These are phyloP conservation scores for Thymus mandschuricus DNA, from an alignment of 257 asterid species.

Conservation along the genomic window DNA sequence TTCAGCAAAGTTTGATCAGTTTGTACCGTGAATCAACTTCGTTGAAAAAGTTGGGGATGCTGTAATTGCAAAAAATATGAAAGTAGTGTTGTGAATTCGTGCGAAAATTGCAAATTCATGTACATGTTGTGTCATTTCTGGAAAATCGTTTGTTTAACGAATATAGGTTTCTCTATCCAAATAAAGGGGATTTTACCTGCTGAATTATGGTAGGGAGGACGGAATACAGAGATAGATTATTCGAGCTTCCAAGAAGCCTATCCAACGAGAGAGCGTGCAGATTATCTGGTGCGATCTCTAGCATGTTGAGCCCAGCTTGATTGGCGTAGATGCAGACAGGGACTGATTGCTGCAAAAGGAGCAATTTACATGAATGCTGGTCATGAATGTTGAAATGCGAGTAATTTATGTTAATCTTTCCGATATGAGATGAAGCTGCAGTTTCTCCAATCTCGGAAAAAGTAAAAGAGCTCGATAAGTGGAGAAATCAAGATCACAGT, in stretches of 20 bases:
- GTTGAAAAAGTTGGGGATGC: not conserved
- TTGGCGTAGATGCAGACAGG: conserved; percentile 41
- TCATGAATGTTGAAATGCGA: not conserved
- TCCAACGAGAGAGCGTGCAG: conserved; percentile 36
- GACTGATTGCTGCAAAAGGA: conserved; percentile 26
- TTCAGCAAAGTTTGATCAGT: not conserved
- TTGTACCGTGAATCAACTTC: not conserved
- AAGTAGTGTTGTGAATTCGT: not conserved
- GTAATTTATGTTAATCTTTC: not conserved
- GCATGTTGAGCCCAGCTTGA: conserved; percentile 42
- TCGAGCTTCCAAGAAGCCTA: conserved; percentile 40
- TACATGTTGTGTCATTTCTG: not conserved
- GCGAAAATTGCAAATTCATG: not conserved
- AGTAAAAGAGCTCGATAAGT: not conserved
- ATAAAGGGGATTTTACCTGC: conserved; percentile 39
- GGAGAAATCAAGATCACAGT: not conserved
- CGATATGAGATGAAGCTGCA: conserved; percentile 13
- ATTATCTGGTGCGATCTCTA: conserved; percentile 38
- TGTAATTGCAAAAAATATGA: not conserved
- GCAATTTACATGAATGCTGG: not conserved
- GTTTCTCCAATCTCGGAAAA: conserved; percentile 9
- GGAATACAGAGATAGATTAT: conserved; percentile 31
- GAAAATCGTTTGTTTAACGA: not conserved
- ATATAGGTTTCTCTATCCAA: not conserved
- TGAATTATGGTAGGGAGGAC: conserved; percentile 36